Evolutionary conservation across 148 eudicot genomes (phyloP).

Genomic region (Suaeda aralocaspica): DNA sequence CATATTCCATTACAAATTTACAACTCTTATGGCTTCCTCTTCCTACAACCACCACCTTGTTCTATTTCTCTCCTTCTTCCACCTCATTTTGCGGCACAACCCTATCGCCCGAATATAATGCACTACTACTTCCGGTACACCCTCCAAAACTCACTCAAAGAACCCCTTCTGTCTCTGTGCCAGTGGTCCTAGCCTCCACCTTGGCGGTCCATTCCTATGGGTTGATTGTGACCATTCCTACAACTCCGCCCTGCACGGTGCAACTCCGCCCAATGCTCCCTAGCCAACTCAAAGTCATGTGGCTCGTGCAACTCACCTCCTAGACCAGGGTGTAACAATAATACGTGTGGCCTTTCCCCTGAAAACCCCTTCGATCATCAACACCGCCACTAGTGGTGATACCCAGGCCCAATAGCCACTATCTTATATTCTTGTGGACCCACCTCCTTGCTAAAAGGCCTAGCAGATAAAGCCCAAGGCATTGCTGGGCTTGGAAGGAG

Average conservation of each 20-base stretch:
- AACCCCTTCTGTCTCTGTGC: slow-evolving; percentile 48
- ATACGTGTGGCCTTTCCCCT: slow-evolving; percentile 50
- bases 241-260: slow-evolving; percentile 37
- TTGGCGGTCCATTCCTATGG: slow-evolving; percentile 53
- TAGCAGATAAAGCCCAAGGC: slow-evolving; percentile 43
- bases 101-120: too few relatives aligned
- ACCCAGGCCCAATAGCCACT: slow-evolving; percentile 28
- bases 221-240: slow-evolving; percentile 35
- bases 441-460: slow-evolving; percentile 33
- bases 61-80: too few relatives aligned
- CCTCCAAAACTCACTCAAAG: slow-evolving; percentile 42
- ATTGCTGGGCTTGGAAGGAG: slow-evolving; percentile 60
- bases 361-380: slow-evolving; percentile 45
- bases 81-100: slow-evolving; percentile 43
- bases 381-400: slow-evolving; percentile 34
- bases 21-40: too few relatives aligned
- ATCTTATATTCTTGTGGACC: slow-evolving; percentile 40
- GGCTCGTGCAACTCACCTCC: slow-evolving; percentile 26
- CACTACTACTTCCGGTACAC: too few relatives aligned
- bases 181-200: slow-evolving; percentile 38
- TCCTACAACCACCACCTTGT: too few relatives aligned
- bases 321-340: slow-evolving; percentile 54
- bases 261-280: slow-evolving; percentile 47
- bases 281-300: slow-evolving; percentile 30
- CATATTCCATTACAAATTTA: too few relatives aligned